Base-by-base conservation (phyloP, 2,329 filamentous ascomycete species). In the Diatrype stigma region DNA sequence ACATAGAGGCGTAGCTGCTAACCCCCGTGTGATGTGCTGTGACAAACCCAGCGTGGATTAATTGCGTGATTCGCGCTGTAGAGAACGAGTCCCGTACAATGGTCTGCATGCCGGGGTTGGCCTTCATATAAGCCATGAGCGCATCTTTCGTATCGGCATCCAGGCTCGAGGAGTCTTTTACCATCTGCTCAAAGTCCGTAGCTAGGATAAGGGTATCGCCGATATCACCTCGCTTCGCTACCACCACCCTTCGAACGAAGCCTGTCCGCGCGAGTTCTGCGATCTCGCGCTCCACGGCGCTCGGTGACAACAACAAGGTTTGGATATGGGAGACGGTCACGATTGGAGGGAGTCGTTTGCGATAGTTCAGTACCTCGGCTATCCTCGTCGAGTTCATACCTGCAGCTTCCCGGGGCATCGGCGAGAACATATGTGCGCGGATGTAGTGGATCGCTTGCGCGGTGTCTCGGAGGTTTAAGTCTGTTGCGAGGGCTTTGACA, bases 1-100 rank as follows among this genome's bases (percentile, higher is more conserved):
- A 66, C 48, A 61, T 57, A 7, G 55, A 55, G n/a, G 63, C 50
- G 63, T 72, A 51, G 61, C 62, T 53, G 59, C 67, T 62, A 53
- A 67, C 55, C 57, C 58, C 52, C 66, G 67, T 60, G 70, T 66
- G 52, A 66, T 72, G 55, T 60, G 65, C 73, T 2, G 86, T 89
- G 1, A 92, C 67, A 60, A 90, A 89, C 2, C 89, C 88, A 0
- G 80, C 78, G 42, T 77, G 72, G 51, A 89, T 79, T 0, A 92
- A 74, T 47, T 76, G 73, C 44, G 83, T 51, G 8, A 63, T 51
- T 35, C 62, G 61, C 1, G 53, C 45, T 6, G 51, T 34, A 10
- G 47, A 48, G 26, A 67, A 54, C 30, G 58, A 56, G 16, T 63
- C 63, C 3, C 66, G 60, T 16, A 70, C 55, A 14, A 80, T 63